A percentile compares a stretch with the other conserved stretches of the same genome.
Evolutionary conservation across 23 red algal species (phyloP).

Genomic region (Porphyridium purpureum): DNA sequence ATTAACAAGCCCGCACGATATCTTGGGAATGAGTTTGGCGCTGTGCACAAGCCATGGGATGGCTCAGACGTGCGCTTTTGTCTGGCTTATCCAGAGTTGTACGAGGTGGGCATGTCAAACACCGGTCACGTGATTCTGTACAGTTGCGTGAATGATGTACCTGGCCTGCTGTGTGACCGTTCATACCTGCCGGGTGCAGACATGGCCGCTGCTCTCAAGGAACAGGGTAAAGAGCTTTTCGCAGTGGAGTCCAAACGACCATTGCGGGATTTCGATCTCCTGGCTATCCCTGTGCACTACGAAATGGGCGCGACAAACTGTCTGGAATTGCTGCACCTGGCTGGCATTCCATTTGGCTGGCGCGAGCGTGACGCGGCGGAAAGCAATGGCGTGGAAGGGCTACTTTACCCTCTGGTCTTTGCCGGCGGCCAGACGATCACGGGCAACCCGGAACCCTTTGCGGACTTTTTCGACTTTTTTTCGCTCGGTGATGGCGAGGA

Average conservation of each 20-base stretch:
- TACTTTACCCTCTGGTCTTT: constrained; percentile 21
- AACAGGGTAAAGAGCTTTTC: constrained; percentile 17
- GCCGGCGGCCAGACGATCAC: constrained; percentile 43
- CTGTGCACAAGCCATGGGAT: constrained; percentile 26
- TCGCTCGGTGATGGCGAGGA: constrained; percentile 61
- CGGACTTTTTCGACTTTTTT: constrained; percentile 50
- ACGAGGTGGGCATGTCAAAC: constrained; percentile 54
- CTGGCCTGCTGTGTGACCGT: constrained; percentile 35
- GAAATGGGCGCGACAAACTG: constrained; percentile 61
- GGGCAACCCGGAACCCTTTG: constrained; percentile 51
- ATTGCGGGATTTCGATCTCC: constrained; percentile 30
- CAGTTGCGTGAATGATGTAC: constrained; percentile 41
- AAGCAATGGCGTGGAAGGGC: not conserved
- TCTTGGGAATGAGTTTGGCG: constrained; percentile 54
- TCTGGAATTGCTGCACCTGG: constrained; percentile 35
- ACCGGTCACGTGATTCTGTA: constrained; percentile 60
- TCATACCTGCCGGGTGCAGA: constrained; percentile 42
- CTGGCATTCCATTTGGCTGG: constrained; percentile 22
- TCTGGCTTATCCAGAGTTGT: constrained; percentile 58
- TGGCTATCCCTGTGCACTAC: constrained; percentile 40
- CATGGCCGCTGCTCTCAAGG: constrained; percentile 23
- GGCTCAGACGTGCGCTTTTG: constrained; percentile 25
- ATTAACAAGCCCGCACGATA: constrained; percentile 45
- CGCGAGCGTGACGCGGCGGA: constrained; percentile 24
- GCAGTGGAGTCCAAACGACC: constrained; percentile 55